Evolutionary conservation across 2,329 filamentous ascomycete genomes (phyloP).

Genomic region (Thielaviopsis euricoi): DNA sequence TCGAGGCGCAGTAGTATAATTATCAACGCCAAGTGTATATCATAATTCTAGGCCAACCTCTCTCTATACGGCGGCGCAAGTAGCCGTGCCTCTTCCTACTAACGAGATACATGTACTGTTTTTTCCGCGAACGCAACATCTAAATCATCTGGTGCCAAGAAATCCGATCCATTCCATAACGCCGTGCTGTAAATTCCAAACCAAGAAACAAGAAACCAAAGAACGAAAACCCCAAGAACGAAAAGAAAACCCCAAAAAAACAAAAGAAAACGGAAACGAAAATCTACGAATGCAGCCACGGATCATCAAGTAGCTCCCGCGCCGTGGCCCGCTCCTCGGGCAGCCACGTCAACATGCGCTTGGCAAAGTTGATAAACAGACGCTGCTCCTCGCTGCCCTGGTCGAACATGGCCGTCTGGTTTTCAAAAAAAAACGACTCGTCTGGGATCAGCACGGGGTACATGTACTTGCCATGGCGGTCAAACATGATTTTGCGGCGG

Average conservation of each 20-base stretch:
- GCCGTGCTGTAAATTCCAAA: neutral
- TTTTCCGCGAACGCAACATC: neutral
- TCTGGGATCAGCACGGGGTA: constrained; percentile 9
- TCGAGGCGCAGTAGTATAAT: neutral
- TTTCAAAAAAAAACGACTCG: constrained; percentile 8
- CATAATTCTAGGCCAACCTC: neutral
- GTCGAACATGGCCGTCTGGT: constrained; percentile 7
- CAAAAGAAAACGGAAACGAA: neutral
- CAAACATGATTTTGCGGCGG: constrained; percentile 8
- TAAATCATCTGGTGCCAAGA: neutral
- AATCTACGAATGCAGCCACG: constrained; percentile 15
- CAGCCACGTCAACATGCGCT: constrained; percentile 18
- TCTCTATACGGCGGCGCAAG: neutral
- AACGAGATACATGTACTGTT: neutral
- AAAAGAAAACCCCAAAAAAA: neutral
- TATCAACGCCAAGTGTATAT: neutral
- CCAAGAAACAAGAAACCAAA: neutral
- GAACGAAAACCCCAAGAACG: neutral
- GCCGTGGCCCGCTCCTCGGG: constrained; percentile 18
- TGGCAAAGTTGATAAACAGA: constrained; percentile 18
- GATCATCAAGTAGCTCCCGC: constrained; percentile 18
- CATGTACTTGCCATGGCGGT: constrained; percentile 6
- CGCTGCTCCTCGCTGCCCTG: constrained; percentile 13
- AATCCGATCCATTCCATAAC: neutral
- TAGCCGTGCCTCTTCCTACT: no score